A percentile compares a stretch with the other conserved stretches of the same genome.
Evolutionary conservation across 169 alveolate genomes (phyloP).

Genomic region (Plasmodium falciparum): DNA sequence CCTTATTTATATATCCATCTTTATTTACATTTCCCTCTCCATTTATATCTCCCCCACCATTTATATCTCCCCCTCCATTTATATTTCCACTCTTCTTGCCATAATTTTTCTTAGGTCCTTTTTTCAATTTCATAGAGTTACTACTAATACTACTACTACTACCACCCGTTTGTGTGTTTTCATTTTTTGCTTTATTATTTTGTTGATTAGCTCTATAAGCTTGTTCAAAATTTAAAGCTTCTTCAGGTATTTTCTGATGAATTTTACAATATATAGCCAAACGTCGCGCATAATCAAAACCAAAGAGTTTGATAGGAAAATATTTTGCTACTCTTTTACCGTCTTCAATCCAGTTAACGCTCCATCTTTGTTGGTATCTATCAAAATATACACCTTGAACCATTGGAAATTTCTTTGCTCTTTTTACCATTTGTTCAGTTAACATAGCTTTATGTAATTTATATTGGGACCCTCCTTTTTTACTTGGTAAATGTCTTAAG

Average conservation of each 20-base stretch:
- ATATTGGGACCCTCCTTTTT: conserved; percentile 79
- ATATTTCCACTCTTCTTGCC: conserved; percentile 7
- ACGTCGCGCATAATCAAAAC: conserved; percentile 82
- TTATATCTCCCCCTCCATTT: not conserved
- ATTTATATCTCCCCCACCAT: not conserved
- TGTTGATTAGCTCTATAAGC: conserved; percentile 75
- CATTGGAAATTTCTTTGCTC: conserved; percentile 82
- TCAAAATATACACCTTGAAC: conserved; percentile 86
- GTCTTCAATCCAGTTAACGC: conserved; percentile 85
- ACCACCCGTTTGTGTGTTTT: conserved; percentile 47
- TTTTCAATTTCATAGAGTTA: not conserved
- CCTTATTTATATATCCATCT: too few relatives aligned
- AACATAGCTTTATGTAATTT: conserved; percentile 80
- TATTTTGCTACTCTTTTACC: conserved; percentile 86
- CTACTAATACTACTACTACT: not conserved
- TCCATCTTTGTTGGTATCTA: conserved; percentile 86
- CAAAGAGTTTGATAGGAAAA: conserved; percentile 84
- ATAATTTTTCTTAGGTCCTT: not conserved
- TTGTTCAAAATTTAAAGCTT: conserved; percentile 71
- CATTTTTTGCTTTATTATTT: conserved; percentile 67
- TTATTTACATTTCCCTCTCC: too few relatives aligned
- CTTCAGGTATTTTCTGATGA: conserved; percentile 75
- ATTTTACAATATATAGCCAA: conserved; percentile 82
- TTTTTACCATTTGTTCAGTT: conserved; percentile 80
- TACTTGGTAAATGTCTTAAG: conserved; percentile 74